phyloP scores from a whole-genome alignment of 139 green algal genomes.

The Diplosphaera chodatii region DNA sequence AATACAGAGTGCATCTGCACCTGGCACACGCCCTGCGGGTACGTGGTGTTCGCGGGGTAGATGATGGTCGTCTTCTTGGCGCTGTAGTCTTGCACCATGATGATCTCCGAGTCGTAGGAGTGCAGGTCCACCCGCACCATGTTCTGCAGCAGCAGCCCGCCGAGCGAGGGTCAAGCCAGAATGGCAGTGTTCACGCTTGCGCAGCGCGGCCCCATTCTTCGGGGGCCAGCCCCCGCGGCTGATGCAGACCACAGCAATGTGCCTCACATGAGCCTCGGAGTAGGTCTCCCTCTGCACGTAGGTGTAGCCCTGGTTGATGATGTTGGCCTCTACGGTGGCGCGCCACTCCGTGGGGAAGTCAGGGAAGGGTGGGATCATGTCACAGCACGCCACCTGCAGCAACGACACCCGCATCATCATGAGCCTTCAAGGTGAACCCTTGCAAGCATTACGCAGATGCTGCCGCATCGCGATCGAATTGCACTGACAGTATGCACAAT shows the following conservation, averaged over 20 bases:
- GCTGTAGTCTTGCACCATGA: not conserved
- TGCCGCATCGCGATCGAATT: no score
- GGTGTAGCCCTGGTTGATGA: constrained; percentile 2
- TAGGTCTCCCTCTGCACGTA: not conserved
- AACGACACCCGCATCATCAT: not conserved
- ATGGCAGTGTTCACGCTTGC: no score
- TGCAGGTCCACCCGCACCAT: not conserved
- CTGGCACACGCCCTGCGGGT: not conserved
- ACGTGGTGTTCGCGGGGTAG: not conserved
- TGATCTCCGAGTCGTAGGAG: not conserved
- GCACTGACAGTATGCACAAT: no score
- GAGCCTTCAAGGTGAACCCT: no score
- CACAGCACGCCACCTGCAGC: constrained; percentile 1
- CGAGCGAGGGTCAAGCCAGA: no score
- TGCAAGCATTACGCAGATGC: no score
- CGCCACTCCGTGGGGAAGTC: not conserved
- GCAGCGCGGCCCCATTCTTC: no score
- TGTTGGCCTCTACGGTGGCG: not conserved
- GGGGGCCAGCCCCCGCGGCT: no score
- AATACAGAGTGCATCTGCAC: not conserved
- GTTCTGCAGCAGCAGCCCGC: no score
- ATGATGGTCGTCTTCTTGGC: not conserved
- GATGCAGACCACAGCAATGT: no score
- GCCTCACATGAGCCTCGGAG: no score
- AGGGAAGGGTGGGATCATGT: not conserved